These are phyloP conservation scores for Pseudomassariella vexata DNA, from an alignment of 2,329 filamentous ascomycete species.

Conservation along the genomic window DNA sequence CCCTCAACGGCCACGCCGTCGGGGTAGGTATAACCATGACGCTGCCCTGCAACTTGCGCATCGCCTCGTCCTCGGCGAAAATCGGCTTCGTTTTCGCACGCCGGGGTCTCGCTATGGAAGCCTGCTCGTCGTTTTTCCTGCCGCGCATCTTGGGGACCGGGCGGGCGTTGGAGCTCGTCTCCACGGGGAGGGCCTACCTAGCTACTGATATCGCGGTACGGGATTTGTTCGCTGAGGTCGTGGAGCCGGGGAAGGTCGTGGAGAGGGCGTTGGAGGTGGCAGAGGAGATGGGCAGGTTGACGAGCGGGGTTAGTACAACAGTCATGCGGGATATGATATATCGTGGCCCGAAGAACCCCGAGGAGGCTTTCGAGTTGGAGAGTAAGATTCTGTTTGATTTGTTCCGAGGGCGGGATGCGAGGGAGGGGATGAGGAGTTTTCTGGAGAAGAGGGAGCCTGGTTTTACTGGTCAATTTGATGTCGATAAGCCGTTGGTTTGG, in stretches of 20 bases:
- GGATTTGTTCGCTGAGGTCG: slow-evolving; percentile 61
- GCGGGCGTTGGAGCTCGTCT: slow-evolving; percentile 58
- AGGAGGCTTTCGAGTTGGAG: slow-evolving; percentile 67
- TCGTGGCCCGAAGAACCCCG: slow-evolving; percentile 49
- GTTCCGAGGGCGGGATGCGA: slow-evolving; percentile 52
- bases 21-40: slow-evolving; percentile 59
- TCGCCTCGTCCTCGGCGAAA: slow-evolving; percentile 53
- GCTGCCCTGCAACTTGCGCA: slow-evolving; percentile 45
- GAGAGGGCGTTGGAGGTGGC: slow-evolving; percentile 61
- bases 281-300: slow-evolving; percentile 60
- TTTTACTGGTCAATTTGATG: slow-evolving; percentile 56
- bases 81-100: slow-evolving; percentile 71
- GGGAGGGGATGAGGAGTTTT: slow-evolving; percentile 64
- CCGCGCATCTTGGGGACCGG: slow-evolving; percentile 62
- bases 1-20: slow-evolving; percentile 54
- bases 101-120: slow-evolving; percentile 67
- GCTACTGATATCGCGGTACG: slow-evolving; percentile 44
- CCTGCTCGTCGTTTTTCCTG: slow-evolving; percentile 65
- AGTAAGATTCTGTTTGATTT: slow-evolving; percentile 57
- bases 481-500: slow-evolving; percentile 52
- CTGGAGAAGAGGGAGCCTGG: slow-evolving; percentile 60
- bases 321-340: slow-evolving; percentile 71
- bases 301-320: slow-evolving; percentile 56
- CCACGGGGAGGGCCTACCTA: slow-evolving; percentile 59
- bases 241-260: slow-evolving; percentile 56